These are phyloP conservation scores for Botryosphaeria agaves DNA, from an alignment of 2,329 filamentous ascomycete genomes.

Conservation along the genomic window DNA sequence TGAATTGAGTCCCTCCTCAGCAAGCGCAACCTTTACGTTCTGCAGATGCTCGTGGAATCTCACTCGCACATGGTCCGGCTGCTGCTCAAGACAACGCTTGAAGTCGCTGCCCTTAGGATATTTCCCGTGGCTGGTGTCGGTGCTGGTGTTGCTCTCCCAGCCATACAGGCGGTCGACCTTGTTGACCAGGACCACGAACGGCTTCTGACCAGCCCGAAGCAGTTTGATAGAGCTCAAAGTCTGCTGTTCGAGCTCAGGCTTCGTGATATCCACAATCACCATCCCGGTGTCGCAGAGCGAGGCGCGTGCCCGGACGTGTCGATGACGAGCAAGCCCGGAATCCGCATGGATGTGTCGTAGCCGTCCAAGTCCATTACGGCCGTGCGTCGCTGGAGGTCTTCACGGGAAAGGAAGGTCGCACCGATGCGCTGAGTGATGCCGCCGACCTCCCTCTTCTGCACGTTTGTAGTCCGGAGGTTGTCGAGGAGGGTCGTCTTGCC, in stretches of 20 bases:
- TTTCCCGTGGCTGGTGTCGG: too few relatives aligned
- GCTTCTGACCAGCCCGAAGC: slow-evolving; percentile 82
- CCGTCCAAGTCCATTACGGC: slow-evolving; percentile 82
- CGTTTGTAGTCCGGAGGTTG: slow-evolving; percentile 96
- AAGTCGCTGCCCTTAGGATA: slow-evolving; percentile 98
- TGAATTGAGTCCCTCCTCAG: slow-evolving; percentile 95
- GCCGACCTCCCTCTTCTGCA: slow-evolving; percentile 96
- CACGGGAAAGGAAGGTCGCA: slow-evolving; percentile 96
- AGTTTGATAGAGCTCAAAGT: slow-evolving; percentile 95
- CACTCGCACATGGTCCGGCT: slow-evolving; percentile 84
- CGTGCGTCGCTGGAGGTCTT: slow-evolving; percentile 84
- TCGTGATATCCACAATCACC: slow-evolving; percentile 98
- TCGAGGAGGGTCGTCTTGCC: slow-evolving; percentile 99
- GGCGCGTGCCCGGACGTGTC: slow-evolving; percentile 98
- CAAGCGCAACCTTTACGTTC: slow-evolving; percentile 82
- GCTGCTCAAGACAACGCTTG: slow-evolving; percentile 73
- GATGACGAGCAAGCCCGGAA: slow-evolving; percentile 89
- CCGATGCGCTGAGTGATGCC: slow-evolving; percentile 99
- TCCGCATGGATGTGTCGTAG: slow-evolving; percentile 89
- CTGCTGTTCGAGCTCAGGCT: slow-evolving; percentile 93
- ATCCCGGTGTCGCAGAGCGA: slow-evolving; percentile 99
- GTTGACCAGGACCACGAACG: slow-evolving; percentile 97
- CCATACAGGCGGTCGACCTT: slow-evolving; percentile 99
- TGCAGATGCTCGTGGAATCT: slow-evolving; percentile 86
- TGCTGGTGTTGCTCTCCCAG: slow-evolving; percentile 47